phyloP scores from a whole-genome alignment of 2,329 filamentous ascomycete genomes.

The Trichoderma sp. region DNA sequence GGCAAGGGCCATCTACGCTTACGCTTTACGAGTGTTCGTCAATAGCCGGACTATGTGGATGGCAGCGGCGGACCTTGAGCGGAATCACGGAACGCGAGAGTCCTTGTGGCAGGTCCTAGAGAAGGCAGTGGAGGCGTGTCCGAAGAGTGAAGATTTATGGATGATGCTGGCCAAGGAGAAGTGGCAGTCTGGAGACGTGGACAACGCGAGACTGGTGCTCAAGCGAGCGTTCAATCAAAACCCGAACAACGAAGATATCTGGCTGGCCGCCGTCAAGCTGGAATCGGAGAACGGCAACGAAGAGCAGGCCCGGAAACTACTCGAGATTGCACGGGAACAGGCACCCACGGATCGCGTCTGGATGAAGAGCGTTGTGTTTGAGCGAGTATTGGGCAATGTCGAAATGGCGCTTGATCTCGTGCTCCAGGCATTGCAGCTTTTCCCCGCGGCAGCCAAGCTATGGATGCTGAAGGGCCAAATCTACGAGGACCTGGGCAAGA shows the following conservation, averaged over 20 bases:
- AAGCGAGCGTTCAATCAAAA: conserved; percentile 91
- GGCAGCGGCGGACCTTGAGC: conserved; percentile 85
- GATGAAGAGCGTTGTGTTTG: conserved; percentile 94
- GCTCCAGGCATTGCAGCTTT: conserved; percentile 80
- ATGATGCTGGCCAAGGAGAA: conserved; percentile 95
- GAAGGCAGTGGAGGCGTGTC: conserved; percentile 90
- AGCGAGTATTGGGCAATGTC: conserved; percentile 75
- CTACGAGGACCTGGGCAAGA: conserved; percentile 78
- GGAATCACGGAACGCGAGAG: conserved; percentile 81
- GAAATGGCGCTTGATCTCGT: conserved; percentile 84
- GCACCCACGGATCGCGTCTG: conserved; percentile 94
- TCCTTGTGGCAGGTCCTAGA: conserved; percentile 81
- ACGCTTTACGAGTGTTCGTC: conserved; percentile 83
- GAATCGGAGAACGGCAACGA: conserved; percentile 85
- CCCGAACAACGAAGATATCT: conserved; percentile 96
- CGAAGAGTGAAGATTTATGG: conserved; percentile 88
- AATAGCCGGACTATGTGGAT: conserved; percentile 87
- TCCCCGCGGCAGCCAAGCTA: conserved; percentile 80
- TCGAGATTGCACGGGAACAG: conserved; percentile 78
- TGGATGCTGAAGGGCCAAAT: conserved; percentile 99
- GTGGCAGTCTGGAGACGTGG: conserved; percentile 82
- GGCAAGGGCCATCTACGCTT: conserved; percentile 88
- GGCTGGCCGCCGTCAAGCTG: conserved; percentile 92
- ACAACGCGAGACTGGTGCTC: conserved; percentile 81
- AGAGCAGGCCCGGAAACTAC: conserved; percentile 75